Base-by-base conservation (phyloP, 2,329 filamentous ascomycete genomes). In the Arthrinium puccinioides region DNA sequence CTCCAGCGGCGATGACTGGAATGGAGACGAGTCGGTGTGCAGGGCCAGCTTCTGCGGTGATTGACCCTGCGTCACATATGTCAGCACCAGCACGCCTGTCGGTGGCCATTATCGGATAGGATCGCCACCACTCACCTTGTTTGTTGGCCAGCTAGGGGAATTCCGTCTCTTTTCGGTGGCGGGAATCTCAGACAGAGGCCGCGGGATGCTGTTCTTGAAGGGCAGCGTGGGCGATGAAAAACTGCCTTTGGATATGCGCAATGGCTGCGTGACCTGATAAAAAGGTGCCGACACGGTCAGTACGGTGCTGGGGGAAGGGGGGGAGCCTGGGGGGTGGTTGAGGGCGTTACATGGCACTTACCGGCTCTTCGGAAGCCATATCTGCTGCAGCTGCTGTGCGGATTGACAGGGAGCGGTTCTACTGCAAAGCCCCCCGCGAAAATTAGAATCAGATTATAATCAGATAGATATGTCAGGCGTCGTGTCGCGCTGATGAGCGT, bases 121-220 rank as follows among this genome's bases (percentile, higher is more conserved):
- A n/a, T n/a, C n/a, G n/a, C 29, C 23, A 39, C 18, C 48, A 46
- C 61, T 60, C 70, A 89, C 84, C 75, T 84, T 87, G 67, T 63
- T 71, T 44, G 66, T 61, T 60, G 89, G 84, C 77, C 83, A 94
- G 68, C 84, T 94, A 37, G 89, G 88, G 35, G 89, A 96, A 67
- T 97, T 97, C 53, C 89, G 77, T 57, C 90, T 79, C 61, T 80
- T 82, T 63, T 89, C 87, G 44, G 84, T 84, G 36, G 85, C 84
- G 50, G 84, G 87, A 55, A 98, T 80, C 67, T 98, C 92, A 44
- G 87, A 85, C 47, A 98, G 74, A 41, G 92, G 85, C 52, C 84
- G 80, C 55, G 82, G 76, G 38, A 74, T 64, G 53, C 74, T 70
- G 57, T 67, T 72, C 61, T 82, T 89, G 38, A 71, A 59, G 42